Base-by-base conservation (phyloP, 2,329 filamentous ascomycete species). In the Botrytis pseudocinerea region DNA sequence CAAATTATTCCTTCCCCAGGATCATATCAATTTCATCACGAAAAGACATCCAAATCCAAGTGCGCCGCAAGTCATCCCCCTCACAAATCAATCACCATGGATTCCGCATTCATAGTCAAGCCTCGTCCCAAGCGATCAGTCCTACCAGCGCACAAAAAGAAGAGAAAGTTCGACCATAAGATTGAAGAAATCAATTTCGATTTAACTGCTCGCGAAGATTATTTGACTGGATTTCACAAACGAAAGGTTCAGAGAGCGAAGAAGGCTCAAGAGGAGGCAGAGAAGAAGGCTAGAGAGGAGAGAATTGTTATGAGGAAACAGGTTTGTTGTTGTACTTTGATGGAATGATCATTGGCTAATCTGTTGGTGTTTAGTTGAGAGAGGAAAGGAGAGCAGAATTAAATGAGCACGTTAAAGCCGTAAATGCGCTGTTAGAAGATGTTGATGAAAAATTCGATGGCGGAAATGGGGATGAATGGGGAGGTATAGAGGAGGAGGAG, bases 211-310 rank as follows among this genome's bases (percentile, higher is more conserved):
- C 91, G 96, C 76, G 85, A 92, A 76, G 94, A 98, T 80, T 99
- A 93, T 81, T 87, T 99, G 73, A 98, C 94, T 0, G 96, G 96
- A 4, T 99, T 99, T 83, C 95, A 95, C 85, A 99, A 98, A 87
- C 92, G 96, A 82, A 98, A 98, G 83, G 84, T 93, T 70, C 92
- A 94, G 82, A 89, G 96, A 54, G 90, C 91, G 77, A 97, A 97
- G 84, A 86, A 91, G 82, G 95, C 95, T 2, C 92, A 96, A 80
- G 94, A 96, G 77, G 87, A 92, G 78, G 93, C 93, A 5, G 90
- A 89, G 63, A 92, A 93, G 82, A 90, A 88, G 80, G 94, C 91
- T 65, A 90, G 91, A 68, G 89, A 94, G 79, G 95, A 97, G 81
- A 93, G 88, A 80, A 87, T 95, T 73, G 85, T 88, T 73, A 85